A percentile compares a stretch with the other conserved stretches of the same genome.
These are phyloP conservation scores for Naganishia antarctica DNA, from an alignment of 768 basidiomycete genomes.

Conservation along the genomic window DNA sequence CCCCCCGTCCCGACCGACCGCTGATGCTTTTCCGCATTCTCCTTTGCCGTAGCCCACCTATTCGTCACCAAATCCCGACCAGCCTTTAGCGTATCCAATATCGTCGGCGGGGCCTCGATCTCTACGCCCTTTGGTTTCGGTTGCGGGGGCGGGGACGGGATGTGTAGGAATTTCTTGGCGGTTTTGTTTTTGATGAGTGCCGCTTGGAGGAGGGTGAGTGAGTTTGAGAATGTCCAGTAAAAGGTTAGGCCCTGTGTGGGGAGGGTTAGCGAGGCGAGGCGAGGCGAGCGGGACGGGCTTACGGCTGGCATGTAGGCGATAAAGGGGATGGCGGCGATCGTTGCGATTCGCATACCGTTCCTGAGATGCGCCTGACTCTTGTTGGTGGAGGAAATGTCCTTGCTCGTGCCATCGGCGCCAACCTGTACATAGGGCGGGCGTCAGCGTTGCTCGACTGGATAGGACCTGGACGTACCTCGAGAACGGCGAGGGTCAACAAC, in stretches of 20 bases:
- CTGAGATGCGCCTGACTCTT: conserved; percentile 61
- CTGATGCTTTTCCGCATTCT: conserved; percentile 1
- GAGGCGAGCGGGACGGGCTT: conserved; percentile 49
- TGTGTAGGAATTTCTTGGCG: conserved; percentile 49
- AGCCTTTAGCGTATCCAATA: conserved; percentile 9
- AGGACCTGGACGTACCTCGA: conserved; percentile 56
- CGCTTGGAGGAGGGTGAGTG: conserved; percentile 57
- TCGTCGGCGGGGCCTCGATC: conserved; percentile 23
- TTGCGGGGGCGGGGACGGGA: conserved; percentile 33
- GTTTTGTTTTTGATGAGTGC: conserved; percentile 53
- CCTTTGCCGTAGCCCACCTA: conserved; percentile 10
- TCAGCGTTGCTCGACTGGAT: background rate
- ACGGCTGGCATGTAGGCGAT: conserved; percentile 65
- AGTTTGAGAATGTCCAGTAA: conserved; percentile 58
- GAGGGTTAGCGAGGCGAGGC: background rate
- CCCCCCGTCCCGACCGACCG: background rate
- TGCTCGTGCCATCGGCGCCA: conserved; percentile 55
- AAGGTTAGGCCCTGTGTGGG: conserved; percentile 57
- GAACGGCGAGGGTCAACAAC: conserved; percentile 63
- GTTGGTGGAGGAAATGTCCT: conserved; percentile 30
- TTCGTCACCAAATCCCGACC: conserved; percentile 1
- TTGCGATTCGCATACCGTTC: conserved; percentile 63
- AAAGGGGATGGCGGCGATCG: conserved; percentile 56
- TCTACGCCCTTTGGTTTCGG: conserved; percentile 14
- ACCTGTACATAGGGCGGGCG: conserved; percentile 46